Conservation (phyloP, 2,329 filamentous ascomycete genomes). For the Hypoxylon rubiginosum region DNA sequence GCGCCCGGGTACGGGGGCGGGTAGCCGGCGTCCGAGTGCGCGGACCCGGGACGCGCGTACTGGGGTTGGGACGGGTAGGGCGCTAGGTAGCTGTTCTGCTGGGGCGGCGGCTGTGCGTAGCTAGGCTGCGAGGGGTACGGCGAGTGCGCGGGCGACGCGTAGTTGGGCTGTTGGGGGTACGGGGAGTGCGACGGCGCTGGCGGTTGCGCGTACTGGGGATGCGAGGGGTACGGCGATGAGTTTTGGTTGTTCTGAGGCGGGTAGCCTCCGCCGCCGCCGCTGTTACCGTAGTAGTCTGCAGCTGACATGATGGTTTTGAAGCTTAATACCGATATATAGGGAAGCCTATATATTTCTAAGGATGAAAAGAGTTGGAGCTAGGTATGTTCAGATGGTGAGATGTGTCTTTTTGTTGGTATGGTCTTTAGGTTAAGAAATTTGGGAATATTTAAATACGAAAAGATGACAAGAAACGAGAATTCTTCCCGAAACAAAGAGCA, state of each 20-base stretch:
- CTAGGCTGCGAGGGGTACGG: constrained; percentile 43
- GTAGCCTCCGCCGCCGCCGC: constrained; percentile 32
- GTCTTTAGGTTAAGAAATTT: not conserved
- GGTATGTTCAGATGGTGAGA: not conserved
- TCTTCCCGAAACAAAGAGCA: not conserved
- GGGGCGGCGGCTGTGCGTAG: constrained; percentile 40
- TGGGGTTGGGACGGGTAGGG: constrained; percentile 46
- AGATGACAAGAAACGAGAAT: not conserved
- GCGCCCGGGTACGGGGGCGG: constrained; percentile 39
- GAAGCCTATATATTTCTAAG: not conserved
- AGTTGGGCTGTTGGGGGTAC: constrained; percentile 39
- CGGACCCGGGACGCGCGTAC: constrained; percentile 48
- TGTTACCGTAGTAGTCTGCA: constrained; percentile 49
- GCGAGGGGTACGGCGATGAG: constrained; percentile 35
- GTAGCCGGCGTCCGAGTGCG: constrained; percentile 46
- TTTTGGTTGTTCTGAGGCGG: constrained; percentile 37
- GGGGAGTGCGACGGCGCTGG: constrained; percentile 34
- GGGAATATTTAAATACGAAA: not conserved
- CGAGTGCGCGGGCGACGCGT: constrained; percentile 33
- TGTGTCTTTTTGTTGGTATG: not conserved
- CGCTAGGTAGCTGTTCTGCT: constrained; percentile 39
- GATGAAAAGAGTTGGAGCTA: not conserved
- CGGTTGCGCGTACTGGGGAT: constrained; percentile 41
- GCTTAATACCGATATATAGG: not conserved
- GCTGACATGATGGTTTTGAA: constrained; percentile 45